These are phyloP conservation scores for Coelastrella sp. DNA, from an alignment of 139 green algal species.

Conservation along the genomic window DNA sequence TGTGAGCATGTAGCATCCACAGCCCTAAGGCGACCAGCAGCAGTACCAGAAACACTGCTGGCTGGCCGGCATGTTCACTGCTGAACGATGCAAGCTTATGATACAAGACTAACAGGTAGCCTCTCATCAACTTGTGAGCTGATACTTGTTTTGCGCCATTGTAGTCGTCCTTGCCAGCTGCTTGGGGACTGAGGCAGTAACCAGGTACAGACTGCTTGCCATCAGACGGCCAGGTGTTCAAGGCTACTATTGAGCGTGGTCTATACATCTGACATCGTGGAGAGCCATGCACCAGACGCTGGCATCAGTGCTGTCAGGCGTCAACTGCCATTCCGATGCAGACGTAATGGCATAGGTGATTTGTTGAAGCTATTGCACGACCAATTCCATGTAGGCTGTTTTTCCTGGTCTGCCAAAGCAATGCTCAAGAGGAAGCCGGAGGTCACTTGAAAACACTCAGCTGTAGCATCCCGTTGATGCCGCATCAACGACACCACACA, in stretches of 20 bases:
- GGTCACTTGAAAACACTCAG: too few species aligned
- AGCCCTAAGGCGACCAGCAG: conserved; percentile 17
- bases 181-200: background rate
- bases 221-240: background rate
- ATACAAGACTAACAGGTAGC: background rate
- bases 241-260: background rate
- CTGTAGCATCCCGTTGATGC: too few species aligned
- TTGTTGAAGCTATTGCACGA: too few species aligned
- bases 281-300: background rate
- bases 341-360: too few species aligned
- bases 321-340: too few species aligned
- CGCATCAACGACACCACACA: too few species aligned
- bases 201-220: background rate
- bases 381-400: too few species aligned
- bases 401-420: too few species aligned
- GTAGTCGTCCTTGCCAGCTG: background rate
- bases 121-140: background rate
- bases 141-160: conserved; percentile 16
- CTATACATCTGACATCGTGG: background rate
- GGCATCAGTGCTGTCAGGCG: too few species aligned
- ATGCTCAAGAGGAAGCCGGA: too few species aligned
- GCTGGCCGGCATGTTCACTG: background rate
- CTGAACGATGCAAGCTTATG: background rate
- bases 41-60: background rate
- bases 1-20: background rate